Conservation (phyloP, 306 rosid species). For the Corylus heterophylla region DNA sequence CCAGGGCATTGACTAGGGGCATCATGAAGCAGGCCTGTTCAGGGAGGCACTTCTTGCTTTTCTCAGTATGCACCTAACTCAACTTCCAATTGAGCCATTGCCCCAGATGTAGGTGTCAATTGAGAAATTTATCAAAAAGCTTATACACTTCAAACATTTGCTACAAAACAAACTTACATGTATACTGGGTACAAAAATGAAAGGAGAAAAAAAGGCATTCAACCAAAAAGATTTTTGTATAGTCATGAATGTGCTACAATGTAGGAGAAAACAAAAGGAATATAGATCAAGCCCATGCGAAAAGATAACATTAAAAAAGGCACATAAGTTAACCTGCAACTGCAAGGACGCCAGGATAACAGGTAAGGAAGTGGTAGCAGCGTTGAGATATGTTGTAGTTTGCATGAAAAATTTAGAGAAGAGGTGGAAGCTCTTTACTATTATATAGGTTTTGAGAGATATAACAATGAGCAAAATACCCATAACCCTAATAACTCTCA, state of each 20-base stretch:
- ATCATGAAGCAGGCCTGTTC: background rate
- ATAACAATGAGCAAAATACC: too few species aligned
- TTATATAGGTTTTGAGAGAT: too few species aligned
- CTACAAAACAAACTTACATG: background rate
- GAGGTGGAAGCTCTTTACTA: too few species aligned
- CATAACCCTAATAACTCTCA: too few species aligned
- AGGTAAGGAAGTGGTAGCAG: too few species aligned
- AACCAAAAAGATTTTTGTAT: background rate
- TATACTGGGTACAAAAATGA: background rate
- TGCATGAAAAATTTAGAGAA: too few species aligned
- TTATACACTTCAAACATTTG: background rate
- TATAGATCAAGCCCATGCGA: background rate
- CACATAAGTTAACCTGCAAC: too few species aligned
- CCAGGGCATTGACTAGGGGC: background rate
- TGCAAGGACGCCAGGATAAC: too few species aligned
- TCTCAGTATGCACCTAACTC: background rate
- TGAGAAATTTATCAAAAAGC: background rate
- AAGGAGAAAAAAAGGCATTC: background rate
- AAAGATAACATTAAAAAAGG: background rate
- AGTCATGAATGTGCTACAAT: background rate
- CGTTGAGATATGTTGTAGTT: too few species aligned
- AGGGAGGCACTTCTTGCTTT: background rate
- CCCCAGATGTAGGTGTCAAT: background rate
- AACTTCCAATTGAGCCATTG: conserved; percentile 3
- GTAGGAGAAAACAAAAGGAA: background rate